A percentile compares a stretch with the other conserved stretches of the same genome.
Evolutionary conservation across 1,284 basidiomycete genomes (phyloP).

Genomic region (Neonothopanus nambi): DNA sequence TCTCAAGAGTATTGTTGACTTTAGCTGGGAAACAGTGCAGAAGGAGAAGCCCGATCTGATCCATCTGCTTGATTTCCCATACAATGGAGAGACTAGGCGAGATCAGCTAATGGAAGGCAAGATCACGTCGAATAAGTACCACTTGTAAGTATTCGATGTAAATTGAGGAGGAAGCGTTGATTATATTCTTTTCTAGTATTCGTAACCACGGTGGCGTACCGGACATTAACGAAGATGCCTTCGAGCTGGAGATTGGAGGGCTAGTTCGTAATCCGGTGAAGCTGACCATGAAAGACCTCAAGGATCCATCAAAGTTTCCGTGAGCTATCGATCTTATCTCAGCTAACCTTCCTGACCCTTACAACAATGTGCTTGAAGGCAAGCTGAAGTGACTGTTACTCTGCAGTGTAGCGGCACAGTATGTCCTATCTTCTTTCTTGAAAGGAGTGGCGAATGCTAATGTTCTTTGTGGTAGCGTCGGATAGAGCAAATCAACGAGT

Average conservation of each 20-base stretch:
- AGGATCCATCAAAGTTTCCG: constrained; percentile 48
- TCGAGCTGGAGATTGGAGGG: constrained; percentile 50
- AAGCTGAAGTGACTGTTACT: constrained; percentile 51
- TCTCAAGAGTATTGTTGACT: constrained; percentile 45
- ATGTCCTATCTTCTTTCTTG: not conserved
- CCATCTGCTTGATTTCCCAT: constrained; percentile 54
- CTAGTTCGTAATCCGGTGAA: constrained; percentile 47
- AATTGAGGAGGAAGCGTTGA: too few relatives aligned
- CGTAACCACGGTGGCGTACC: constrained; percentile 20
- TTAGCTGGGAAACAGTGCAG: constrained; percentile 54
- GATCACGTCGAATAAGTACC: constrained; percentile 47
- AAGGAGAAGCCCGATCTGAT: constrained; percentile 55
- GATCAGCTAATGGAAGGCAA: constrained; percentile 43
- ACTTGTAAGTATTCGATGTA: constrained; percentile 42
- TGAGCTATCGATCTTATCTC: constrained; percentile 24
- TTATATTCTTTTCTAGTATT: constrained; percentile 22
- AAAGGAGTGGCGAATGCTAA: not conserved
- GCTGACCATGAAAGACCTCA: constrained; percentile 45
- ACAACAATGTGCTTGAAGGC: constrained; percentile 29
- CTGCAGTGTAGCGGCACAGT: constrained; percentile 54
- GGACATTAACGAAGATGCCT: constrained; percentile 22
- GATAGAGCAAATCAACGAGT: constrained; percentile 52
- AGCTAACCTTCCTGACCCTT: not conserved
- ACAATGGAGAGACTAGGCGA: constrained; percentile 50
- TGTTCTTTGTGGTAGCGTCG: constrained; percentile 32